Conservation (phyloP, 1,284 basidiomycete genomes). For the Golubevia sp. region DNA sequence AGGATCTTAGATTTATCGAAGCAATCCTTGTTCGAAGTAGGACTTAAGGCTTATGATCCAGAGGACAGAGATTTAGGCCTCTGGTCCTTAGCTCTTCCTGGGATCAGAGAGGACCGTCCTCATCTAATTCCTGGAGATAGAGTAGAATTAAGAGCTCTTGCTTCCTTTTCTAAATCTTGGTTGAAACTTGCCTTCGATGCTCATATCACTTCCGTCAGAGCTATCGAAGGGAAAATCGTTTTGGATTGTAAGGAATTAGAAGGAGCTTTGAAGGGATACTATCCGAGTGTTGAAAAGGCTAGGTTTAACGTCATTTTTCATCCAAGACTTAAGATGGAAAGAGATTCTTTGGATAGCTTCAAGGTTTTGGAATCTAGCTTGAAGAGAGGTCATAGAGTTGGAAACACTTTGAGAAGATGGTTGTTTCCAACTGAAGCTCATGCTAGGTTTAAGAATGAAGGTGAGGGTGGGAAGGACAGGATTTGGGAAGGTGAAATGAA, state of each 20-base stretch:
- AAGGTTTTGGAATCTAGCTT: background rate
- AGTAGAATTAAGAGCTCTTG: constrained; percentile 4
- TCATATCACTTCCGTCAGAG: constrained; percentile 1
- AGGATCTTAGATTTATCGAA: constrained; percentile 1
- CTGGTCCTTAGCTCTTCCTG: constrained; percentile 6
- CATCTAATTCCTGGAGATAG: constrained; percentile 4
- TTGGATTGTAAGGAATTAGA: constrained; percentile 6
- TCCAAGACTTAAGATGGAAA: background rate
- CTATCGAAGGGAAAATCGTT: constrained; percentile 3
- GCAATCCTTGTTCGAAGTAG: constrained; percentile 2
- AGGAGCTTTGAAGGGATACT: background rate
- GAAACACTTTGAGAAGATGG: constrained; percentile 7
- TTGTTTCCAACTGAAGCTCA: constrained; percentile 5
- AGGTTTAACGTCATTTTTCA: constrained; percentile 10
- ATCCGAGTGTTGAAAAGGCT: constrained; percentile 4
- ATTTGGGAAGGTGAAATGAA: background rate
- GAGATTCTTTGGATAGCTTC: background rate
- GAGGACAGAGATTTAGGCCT: background rate
- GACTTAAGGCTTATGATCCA: background rate
- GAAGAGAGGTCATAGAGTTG: constrained; percentile 1
- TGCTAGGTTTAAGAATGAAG: too few species aligned
- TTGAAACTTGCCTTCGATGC: constrained; percentile 7
- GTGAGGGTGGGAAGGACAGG: background rate
- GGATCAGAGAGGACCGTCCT: constrained; percentile 12
- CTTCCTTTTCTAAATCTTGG: constrained; percentile 3